phyloP scores from a whole-genome alignment of 805 yeast species.

The Pichia nanzhaoensis region DNA sequence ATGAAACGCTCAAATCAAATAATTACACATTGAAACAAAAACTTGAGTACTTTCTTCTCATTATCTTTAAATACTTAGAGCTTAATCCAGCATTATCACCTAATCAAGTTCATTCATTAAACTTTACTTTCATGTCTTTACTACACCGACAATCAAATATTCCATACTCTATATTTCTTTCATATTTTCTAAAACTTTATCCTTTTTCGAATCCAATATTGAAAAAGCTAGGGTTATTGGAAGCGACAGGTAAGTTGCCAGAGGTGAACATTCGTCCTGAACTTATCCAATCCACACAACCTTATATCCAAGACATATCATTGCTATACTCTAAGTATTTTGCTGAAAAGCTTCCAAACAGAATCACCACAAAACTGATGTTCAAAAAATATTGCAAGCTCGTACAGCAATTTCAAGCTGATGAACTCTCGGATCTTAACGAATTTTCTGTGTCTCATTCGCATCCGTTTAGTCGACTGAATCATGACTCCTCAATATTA shows the following conservation, averaged over 20 bases:
- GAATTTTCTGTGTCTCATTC: neutral
- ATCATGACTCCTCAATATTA: constrained; percentile 17
- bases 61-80: constrained; percentile 9
- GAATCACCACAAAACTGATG: constrained; percentile 1
- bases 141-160: constrained; percentile 8
- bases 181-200: constrained; percentile 12
- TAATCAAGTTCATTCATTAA: constrained; percentile 9
- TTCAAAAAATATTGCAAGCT: constrained; percentile 7
- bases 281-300: neutral
- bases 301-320: constrained; percentile 10
- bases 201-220: constrained; percentile 10
- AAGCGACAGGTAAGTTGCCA: constrained; percentile 6
- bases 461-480: constrained; percentile 17
- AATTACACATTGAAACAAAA: constrained; percentile 1
- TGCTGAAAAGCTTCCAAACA: constrained; percentile 3
- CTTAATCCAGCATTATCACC: neutral
- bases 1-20: constrained; percentile 5
- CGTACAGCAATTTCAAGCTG: constrained; percentile 6
- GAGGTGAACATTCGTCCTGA: constrained; percentile 9
- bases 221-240: neutral
- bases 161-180: constrained; percentile 6
- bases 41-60: constrained; percentile 14
- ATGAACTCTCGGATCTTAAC: neutral
- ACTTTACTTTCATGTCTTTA: constrained; percentile 10
- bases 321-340: constrained; percentile 13